phyloP scores from a whole-genome alignment of 768 basidiomycete species.

The Arthromyces matolae region DNA sequence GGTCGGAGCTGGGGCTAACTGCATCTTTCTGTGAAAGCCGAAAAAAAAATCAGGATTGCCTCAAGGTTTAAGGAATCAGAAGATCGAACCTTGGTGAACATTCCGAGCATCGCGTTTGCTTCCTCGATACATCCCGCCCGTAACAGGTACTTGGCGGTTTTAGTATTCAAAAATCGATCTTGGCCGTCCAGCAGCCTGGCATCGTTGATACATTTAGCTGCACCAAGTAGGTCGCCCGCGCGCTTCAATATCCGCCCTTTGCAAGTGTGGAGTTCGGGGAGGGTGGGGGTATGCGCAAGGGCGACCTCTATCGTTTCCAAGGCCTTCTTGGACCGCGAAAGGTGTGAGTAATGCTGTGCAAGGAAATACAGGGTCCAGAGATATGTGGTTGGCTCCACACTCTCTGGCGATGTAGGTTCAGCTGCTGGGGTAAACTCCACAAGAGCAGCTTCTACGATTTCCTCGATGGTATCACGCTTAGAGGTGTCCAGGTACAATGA shows the following conservation, averaged over 20 bases:
- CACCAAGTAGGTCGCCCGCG: conserved; percentile 73
- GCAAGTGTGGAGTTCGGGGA: conserved; percentile 85
- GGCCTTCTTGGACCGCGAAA: conserved; percentile 49
- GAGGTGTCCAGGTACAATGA: conserved; percentile 62
- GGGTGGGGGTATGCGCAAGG: conserved; percentile 82
- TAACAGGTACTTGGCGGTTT: conserved; percentile 86
- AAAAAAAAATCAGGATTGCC: background rate
- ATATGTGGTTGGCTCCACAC: conserved; percentile 70
- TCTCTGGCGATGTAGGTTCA: conserved; percentile 16
- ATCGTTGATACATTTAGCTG: conserved; percentile 72
- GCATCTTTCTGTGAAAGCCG: conserved; percentile 71
- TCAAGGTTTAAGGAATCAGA: background rate
- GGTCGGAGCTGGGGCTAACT: conserved; percentile 64
- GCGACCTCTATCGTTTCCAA: conserved; percentile 63
- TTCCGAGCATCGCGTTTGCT: conserved; percentile 67
- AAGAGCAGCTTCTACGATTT: conserved; percentile 52
- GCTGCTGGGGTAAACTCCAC: conserved; percentile 30
- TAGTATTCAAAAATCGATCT: conserved; percentile 93
- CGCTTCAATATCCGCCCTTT: conserved; percentile 85
- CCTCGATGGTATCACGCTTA: conserved; percentile 69
- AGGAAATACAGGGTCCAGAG: conserved; percentile 97
- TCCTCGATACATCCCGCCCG: conserved; percentile 78
- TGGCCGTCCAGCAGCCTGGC: conserved; percentile 87
- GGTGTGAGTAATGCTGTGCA: conserved; percentile 79
- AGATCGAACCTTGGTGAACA: conserved; percentile 83